Base-by-base conservation (phyloP, 192 early-diverging fungal species). In the Backusella luteola region DNA sequence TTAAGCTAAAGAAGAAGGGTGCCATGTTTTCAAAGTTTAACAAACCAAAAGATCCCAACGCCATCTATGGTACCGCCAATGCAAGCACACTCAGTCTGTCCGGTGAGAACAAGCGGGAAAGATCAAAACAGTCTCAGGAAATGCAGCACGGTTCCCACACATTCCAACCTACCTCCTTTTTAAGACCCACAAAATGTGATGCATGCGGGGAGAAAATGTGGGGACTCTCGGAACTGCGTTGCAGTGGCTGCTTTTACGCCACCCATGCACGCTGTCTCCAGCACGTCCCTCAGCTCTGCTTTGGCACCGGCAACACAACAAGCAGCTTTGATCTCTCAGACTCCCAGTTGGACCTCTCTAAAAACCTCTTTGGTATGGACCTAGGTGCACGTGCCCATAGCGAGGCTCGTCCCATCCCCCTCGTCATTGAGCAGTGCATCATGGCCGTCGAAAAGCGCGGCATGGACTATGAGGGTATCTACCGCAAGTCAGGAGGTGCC, bases 381-480 rank as follows among this genome's bases (percentile, higher is more conserved):
- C 83, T 95, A 23, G 21, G 83, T 11, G 84, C 84, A 59, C 89
- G 90, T 59, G 78, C 90, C 8, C 86, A 84, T 14, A 34, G 74
- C 21, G 93, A 95, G 70, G 86, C 85, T 14, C 81, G 82, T n/a
- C 70, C 66, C 17, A 80, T 95, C 34, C 93, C 94, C 6, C 86
- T 89, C 78, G 76, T 95, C 2, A 88, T 95, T 46, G 87, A 89
- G 29, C 83, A 87, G 66, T 92, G 91, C 52, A 85, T 95, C 35
- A 78, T 79, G 32, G 92, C 91, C 23, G 92, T 95, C 14, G 94
- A 88, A 69, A 63, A 70, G 6, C 80, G 85, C 35, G 89, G 80
- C 63, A 88, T 90, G 92, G 93, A 79, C 71, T 93, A 87, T 75
- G 86, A 95, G 80, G 94, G 94, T 29, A 92, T 95, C 21, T 95